phyloP scores from a whole-genome alignment of 1,139 yeast species.

The Sugiyamaella novakii region DNA sequence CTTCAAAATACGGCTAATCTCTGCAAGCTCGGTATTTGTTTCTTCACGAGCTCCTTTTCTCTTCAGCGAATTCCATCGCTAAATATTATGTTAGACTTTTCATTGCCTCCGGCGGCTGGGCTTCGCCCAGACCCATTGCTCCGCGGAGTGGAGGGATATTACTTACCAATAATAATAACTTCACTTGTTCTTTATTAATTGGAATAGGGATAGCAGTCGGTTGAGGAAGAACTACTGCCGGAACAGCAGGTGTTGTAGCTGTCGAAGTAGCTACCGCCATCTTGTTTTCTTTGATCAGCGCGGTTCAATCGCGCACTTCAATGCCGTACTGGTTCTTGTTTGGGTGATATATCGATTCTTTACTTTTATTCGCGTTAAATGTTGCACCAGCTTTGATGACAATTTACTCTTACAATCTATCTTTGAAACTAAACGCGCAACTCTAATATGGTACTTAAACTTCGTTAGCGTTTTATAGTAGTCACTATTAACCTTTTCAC shows the following conservation, averaged over 20 bases:
- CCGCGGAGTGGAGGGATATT: background rate
- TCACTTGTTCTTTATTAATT: slow-evolving; percentile 41
- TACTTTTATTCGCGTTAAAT: background rate
- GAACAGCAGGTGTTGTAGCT: background rate
- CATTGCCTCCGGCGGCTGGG: background rate
- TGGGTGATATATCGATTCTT: background rate
- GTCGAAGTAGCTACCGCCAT: slow-evolving; percentile 18
- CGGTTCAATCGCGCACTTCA: slow-evolving; percentile 1
- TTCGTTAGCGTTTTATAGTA: too few species aligned
- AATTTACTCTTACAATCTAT: background rate
- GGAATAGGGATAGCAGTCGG: slow-evolving; percentile 34
- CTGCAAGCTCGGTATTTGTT: slow-evolving; percentile 42
- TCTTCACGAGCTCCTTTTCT: slow-evolving; percentile 41
- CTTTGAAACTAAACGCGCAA: slow-evolving; percentile 9
- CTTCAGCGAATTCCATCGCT: slow-evolving; percentile 47
- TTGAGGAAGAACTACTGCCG: slow-evolving; percentile 4
- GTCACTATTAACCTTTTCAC: too few species aligned
- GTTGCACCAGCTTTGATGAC: background rate
- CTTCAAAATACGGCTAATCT: slow-evolving; percentile 40
- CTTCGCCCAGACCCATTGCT: background rate
- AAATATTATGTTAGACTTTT: background rate
- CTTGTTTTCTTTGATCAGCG: background rate
- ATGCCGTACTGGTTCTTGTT: background rate
- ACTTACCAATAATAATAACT: slow-evolving; percentile 41
- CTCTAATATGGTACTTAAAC: too few species aligned